A percentile compares a stretch with the other conserved stretches of the same genome.
phyloP scores from a whole-genome alignment of 2,329 filamentous ascomycete genomes.

The Metarhizium humberi region DNA sequence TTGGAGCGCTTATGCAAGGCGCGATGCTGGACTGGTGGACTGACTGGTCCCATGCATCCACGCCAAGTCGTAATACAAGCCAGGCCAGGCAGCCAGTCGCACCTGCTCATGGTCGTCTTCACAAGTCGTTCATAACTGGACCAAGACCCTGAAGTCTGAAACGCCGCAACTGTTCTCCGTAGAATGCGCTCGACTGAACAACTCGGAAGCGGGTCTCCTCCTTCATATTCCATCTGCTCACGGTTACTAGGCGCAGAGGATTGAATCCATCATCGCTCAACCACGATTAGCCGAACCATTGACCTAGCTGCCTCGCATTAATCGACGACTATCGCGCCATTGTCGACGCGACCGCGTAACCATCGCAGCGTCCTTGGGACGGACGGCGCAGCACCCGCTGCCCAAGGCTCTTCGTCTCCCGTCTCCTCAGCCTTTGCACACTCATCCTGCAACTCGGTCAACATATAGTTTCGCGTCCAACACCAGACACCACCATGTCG shows the following conservation, averaged over 20 bases:
- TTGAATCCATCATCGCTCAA: background rate
- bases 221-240: background rate
- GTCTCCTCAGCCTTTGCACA: too few relatives aligned
- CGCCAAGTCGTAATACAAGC: background rate
- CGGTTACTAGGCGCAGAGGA: background rate
- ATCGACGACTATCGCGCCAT: background rate
- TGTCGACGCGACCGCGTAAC: background rate
- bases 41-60: too few relatives aligned
- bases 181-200: background rate
- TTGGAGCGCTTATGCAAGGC: too few relatives aligned
- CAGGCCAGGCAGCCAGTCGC: background rate
- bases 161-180: background rate
- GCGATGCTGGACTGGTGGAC: too few relatives aligned
- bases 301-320: background rate
- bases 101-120: background rate
- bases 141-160: background rate
- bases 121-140: background rate
- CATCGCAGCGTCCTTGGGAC: background rate
- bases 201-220: background rate
- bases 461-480: background rate
- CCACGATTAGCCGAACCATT: too few relatives aligned
- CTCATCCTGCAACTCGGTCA: too few relatives aligned
- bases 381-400: background rate
- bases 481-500: constrained; percentile 20
- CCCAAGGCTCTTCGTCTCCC: background rate